Evolutionary conservation across 2,329 filamentous ascomycete species (phyloP).

Genomic region (Alternaria solani): DNA sequence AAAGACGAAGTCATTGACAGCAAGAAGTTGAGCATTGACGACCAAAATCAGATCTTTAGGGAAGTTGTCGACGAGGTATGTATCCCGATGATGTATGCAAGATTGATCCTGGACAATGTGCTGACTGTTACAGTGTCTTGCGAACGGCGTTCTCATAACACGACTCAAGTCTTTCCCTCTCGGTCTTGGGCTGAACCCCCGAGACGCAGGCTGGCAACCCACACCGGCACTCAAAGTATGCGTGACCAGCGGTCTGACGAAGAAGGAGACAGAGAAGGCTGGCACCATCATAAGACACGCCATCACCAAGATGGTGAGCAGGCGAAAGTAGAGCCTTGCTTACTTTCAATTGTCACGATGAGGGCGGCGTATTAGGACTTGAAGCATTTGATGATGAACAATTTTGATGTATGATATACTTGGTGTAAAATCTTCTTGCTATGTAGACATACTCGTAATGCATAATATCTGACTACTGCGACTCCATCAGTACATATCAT

Average conservation of each 20-base stretch:
- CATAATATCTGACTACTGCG: conserved; percentile 2
- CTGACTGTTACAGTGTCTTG: conserved; percentile 68
- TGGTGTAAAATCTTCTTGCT: conserved; percentile 3
- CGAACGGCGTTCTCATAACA: conserved; percentile 89
- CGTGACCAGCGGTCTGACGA: conserved; percentile 83
- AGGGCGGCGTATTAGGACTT: conserved; percentile 8
- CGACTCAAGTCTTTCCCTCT: conserved; percentile 79
- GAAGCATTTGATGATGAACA: not conserved
- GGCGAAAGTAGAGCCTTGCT: conserved; percentile 50
- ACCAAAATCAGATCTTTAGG: conserved; percentile 85
- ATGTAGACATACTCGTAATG: conserved; percentile 6
- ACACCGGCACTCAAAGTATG: conserved; percentile 90
- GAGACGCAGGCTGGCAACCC: conserved; percentile 72
- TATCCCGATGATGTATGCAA: conserved; percentile 13
- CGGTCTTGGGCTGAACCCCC: conserved; percentile 66
- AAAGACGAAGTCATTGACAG: conserved; percentile 82
- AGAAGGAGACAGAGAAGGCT: conserved; percentile 96
- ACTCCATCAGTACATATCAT: not conserved
- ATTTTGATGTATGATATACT: conserved; percentile 6
- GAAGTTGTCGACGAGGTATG: conserved; percentile 96
- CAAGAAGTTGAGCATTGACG: conserved; percentile 71
- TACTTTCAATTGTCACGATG: not conserved
- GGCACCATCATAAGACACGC: conserved; percentile 88
- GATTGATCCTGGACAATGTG: not conserved
- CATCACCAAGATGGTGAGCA: conserved; percentile 86